Base-by-base conservation (phyloP, 2,329 filamentous ascomycete species). In the Calonectria pauciramosa region DNA sequence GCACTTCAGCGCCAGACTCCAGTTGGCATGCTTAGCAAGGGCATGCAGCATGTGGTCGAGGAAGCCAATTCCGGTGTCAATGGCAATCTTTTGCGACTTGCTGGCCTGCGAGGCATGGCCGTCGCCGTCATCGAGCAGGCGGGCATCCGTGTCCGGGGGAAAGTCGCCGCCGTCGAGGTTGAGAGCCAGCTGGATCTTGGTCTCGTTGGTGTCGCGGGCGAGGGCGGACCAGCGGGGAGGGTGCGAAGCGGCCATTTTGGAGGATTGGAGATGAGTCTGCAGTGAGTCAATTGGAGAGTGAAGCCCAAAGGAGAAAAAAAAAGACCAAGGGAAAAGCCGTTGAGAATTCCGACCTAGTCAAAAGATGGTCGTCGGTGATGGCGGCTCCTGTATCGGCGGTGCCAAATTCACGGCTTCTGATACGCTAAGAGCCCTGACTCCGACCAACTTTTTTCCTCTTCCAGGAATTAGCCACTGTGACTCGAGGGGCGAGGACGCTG, bases 21-120 rank as follows among this genome's bases (percentile, higher is more conserved):
- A 99, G 76, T 97, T 96, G 8, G 94, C 93, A 87, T 99, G 97
- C 87, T 99, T 99, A 66, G 97, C 95, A 70, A 99, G 90, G 8
- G 97, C 97, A 86, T 99, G 97, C 66, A 99, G 91, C 96, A 99
- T 99, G 89, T 99, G 97, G 88, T 99, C 97, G 71, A 99, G 90
- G 87, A 99, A 99, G 74, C 97, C 97, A 85, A 99, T 98, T 78
- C 97, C 97, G 0, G 96, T 98, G 89, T 95, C 93, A 79, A 99
- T 90, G 83, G 92, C 92, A 84, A 99, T 98, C 75, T 92, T 93
- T 86, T 99, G 97, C 52, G 93, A 94, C 79, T 94, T 93, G 80
- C 94, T 96, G 77, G 92, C 89, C 86, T 99, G 96, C 1, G 93
- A 93, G 36, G 97, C 96, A 84, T 99, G 97, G 71, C 89, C 89